Evolutionary conservation across 176 grass and related monocot genomes (phyloP), one percentile per base, ranked within the genome.

Genomic region (Bolboschoenus planiculmis): DNA sequence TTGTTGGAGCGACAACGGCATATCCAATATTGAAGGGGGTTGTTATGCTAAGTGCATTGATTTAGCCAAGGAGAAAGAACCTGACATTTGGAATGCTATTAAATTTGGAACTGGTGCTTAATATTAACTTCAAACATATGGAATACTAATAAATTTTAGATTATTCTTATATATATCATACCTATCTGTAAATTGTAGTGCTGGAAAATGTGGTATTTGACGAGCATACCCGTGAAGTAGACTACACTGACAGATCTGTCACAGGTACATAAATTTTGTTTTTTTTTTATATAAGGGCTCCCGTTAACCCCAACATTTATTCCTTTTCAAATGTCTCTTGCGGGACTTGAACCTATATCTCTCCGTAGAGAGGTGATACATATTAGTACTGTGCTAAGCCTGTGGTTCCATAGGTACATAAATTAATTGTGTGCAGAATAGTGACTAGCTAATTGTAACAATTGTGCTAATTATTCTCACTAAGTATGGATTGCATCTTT

Each of bases 81-180:
- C 94, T 84, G 94, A 93, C 31, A 97, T 97, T 18, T 97, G 91
- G 89, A 97, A 97, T 31, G 94, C 94, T 80, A 94, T 97, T 66
- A 97, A 97, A 81, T 97, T 97, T 56, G 94, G 94, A 84, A 91
- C 94, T 15, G 94, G 94, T 94, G 81, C 54, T 18, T 63, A 18
- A 1, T 31, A 64, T 60, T 5, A 74, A 18, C 83, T 7, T 2
- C 43, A 48, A n/a, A n/a, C n/a, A n/a, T n/a, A n/a, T n/a, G n/a
- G n/a, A n/a, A n/a, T n/a, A n/a, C n/a, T n/a, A n/a, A n/a, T n/a
- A n/a, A n/a, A 48, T 48, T 6, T 48, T 48, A 4, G 13, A 48
- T 4, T 58, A 10, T 33, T 27, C 64, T 21, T 6, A 5, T 51
- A 3, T 4, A 66, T 85, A 11, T 15, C 1, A 13, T 27, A 33